Base-by-base conservation (phyloP, 2,329 filamentous ascomycete genomes). In the Dothidotthia symphoricarpi region DNA sequence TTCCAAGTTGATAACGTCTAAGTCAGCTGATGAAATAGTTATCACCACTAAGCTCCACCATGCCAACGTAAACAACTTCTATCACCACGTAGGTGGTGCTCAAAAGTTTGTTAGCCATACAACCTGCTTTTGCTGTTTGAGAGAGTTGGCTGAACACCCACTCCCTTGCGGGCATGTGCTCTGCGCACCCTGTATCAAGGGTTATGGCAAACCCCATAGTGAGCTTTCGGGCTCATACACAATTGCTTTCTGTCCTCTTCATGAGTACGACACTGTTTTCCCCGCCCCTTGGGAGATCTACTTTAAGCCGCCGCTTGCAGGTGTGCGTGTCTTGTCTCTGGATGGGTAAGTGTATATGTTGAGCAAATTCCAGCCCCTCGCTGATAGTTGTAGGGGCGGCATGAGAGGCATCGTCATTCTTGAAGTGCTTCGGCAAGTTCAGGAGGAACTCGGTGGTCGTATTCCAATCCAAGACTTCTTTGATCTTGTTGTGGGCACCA, bases 81-180 rank as follows among this genome's bases (percentile, higher is more conserved):
- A n/a, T n/a, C 28, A 16, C n/a, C 45, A 47, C 34, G 27, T 50
- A 1, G 45, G 42, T 0, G 26, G 31, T 15, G 39, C 49, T 9
- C 5, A 36, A 9, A 16, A 50, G 1, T 60, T 69, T 31, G 55
- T 67, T 12, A 74, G 67, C 26, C 71, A 74, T 43, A 57, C 67
- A 1, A 68, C 69, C 2, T 76, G 74, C 41, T 73, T 75, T 41
- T 71, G 64, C 33, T 76, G 73, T 41, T 49, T 75, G 11, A 64
- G 68, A 40, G 64, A 69, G 29, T 49, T 66, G 1, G 63, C 73
- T 1, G 61, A 73, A 41, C 69, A 75, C 44, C 51, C 62, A 2
- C 53, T 75, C 1, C 65, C 68, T 3, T 76, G 73, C 41, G 72
- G 72, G 0, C 73, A 76, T 51, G 60, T 74, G 3, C 42, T 75